These are phyloP conservation scores for Pseudogymnoascus sp. DNA, from an alignment of 2,329 filamentous ascomycete genomes.

Conservation along the genomic window DNA sequence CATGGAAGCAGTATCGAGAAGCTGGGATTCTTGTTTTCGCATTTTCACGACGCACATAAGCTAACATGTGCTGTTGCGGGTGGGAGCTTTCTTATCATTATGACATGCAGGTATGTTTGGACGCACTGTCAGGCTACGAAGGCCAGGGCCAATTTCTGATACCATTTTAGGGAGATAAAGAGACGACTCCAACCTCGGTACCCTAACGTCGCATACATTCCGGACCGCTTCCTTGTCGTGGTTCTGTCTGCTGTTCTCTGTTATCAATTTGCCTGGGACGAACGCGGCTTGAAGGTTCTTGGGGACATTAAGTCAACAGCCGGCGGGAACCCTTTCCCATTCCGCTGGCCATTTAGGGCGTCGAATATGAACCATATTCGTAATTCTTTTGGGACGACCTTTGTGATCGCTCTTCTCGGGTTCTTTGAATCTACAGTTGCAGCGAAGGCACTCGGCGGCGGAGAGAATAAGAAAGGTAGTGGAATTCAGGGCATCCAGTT, in stretches of 20 bases:
- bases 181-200: constrained; percentile 69
- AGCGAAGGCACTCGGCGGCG: constrained; percentile 73
- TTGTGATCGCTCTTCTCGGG: constrained; percentile 88
- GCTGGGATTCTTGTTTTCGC: constrained; percentile 64
- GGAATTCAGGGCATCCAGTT: constrained; percentile 71
- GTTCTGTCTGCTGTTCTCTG: constrained; percentile 74
- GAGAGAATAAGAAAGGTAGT: constrained; percentile 42
- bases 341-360: constrained; percentile 76
- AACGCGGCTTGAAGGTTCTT: constrained; percentile 71
- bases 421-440: constrained; percentile 98
- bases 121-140: constrained; percentile 8
- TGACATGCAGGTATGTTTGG: constrained; percentile 65
- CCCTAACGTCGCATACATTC: constrained; percentile 75
- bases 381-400: constrained; percentile 80
- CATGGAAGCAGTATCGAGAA: constrained; percentile 87
- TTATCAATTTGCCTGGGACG: constrained; percentile 68
- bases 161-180: constrained; percentile 60
- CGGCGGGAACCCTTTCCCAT: constrained; percentile 60
- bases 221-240: constrained; percentile 85
- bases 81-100: constrained; percentile 76
- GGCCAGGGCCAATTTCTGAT: constrained; percentile 13
- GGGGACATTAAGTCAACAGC: constrained; percentile 69
- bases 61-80: constrained; percentile 71
- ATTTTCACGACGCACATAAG: constrained; percentile 57
- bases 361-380: constrained; percentile 73